Evolutionary conservation across 768 basidiomycete species (phyloP).

Genomic region (Phaeotremella fagi): DNA sequence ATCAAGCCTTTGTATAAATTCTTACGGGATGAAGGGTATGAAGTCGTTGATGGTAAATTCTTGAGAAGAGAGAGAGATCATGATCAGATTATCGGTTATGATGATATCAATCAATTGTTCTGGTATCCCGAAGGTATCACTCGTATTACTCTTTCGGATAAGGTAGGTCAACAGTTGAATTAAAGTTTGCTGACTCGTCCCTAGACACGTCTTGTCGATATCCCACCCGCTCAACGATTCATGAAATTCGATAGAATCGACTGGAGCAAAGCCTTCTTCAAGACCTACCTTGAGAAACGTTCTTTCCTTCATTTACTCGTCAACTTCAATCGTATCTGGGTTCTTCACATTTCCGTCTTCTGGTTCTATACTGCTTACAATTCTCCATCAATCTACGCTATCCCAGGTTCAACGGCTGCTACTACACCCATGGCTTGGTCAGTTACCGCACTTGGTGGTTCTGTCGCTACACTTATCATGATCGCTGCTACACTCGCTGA

Average conservation of each 20-base stretch:
- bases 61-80: conserved; percentile 90
- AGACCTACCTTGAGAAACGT: conserved; percentile 96
- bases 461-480: conserved; percentile 95
- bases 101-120: conserved; percentile 97
- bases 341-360: conserved; percentile 89
- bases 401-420: conserved; percentile 52
- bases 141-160: conserved; percentile 79
- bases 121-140: conserved; percentile 99
- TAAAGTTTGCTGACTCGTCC: conserved; percentile 9
- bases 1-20: conserved; percentile 93
- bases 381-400: conserved; percentile 73
- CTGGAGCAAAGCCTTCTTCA: conserved; percentile 96
- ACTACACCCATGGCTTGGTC: conserved; percentile 84
- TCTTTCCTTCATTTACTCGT: conserved; percentile 94
- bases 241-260: conserved; percentile 96
- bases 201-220: conserved; percentile 82
- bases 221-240: conserved; percentile 85
- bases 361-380: conserved; percentile 97
- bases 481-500: conserved; percentile 88
- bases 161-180: conserved; percentile 53
- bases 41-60: conserved; percentile 91
- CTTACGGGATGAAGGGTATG: conserved; percentile 95
- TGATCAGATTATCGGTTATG: conserved; percentile 91
- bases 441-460: conserved; percentile 87
- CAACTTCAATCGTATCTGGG: conserved; percentile 99